Base-by-base conservation (phyloP, 2,329 filamentous ascomycete genomes). In the Sclerotinia borealis region DNA sequence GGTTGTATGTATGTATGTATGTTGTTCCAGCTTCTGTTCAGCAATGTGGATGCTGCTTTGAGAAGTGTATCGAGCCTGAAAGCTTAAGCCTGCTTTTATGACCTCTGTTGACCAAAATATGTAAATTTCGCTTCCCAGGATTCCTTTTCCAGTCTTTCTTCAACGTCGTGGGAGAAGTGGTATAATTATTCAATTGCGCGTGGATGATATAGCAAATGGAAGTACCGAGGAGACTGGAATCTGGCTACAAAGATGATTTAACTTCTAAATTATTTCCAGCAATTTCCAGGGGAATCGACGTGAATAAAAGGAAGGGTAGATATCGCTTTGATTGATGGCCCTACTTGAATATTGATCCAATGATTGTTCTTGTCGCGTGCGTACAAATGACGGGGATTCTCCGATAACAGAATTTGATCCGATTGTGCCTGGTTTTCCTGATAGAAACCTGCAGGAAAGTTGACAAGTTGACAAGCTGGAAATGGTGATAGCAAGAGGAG, bases 331-430 rank as follows among this genome's bases (percentile, higher is more conserved):
- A 45, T 55, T 54, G 49, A 51, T 59, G 59, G 63, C 63, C 43
- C 45, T 54, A 56, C 15, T 56, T 36, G 49, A 48, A 27, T 60
- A 61, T 54, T 67, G 63, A 60, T 52, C 69, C 67, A 70, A 69
- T 70, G 65, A 65, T 61, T 51, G 65, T 37, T 65, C 61, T 59
- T 68, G 67, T 69, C 66, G 68, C 63, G 64, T 68, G 66, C 65
- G 62, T 61, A 49, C n/a, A 60, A 29, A 61, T 22, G 63, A 64
- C 66, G 61, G 65, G 63, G 61, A 66, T 64, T 51, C 48, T 48
- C 59, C 59, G 37, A 61, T 61, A 45, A 54, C 59, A 47, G 49
- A 61, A 61, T 41, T 34, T 29, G 37, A n/a, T 29, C 27, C 36
- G 59, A 61, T 41, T 51, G 47, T 52, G 34, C 59, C 47, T 41